Evolutionary conservation across 2,329 filamentous ascomycete genomes (phyloP), one percentile per base, ranked within the genome.

Genomic region (Xylariaceae sp.): DNA sequence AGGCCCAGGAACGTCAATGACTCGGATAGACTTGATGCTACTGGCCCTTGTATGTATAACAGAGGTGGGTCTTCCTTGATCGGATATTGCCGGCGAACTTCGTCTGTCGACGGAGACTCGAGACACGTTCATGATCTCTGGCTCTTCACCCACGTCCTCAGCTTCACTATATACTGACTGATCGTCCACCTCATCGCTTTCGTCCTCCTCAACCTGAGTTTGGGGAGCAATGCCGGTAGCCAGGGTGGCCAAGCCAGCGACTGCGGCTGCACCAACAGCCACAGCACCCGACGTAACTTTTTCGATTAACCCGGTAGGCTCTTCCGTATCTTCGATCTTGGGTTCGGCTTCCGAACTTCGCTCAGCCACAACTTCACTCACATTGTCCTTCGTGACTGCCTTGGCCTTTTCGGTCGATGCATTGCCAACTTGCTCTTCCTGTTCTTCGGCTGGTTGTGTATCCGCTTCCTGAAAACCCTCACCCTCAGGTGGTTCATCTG

Each of bases 81-180:
- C 77, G 1, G 76, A 76, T 2, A 65, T 62, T 3, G 73, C 65
- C 2, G 75, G 73, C 1, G 76, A 77, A 23, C 69, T 70, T 52
- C 72, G 71, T 25, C 75, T 75, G 22, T 70, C 70, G 21, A 80
- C 71, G 3, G 78, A 82, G 7, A 82, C 68, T 27, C 78, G 69
- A 3, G 77, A 72, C 0, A 77, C 79, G 0, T 75, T 81, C 44
- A 82, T 52, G 22, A 82, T 77, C 54, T 80, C 69, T 2, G 77
- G 75, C 55, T 79, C 72, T 72, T 86, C 76, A 60, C 79, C 61
- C 69, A 80, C 67, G 53, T 82, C 63, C 54, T 78, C 54, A 61
- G 74, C 55, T 58, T 79, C 64, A n/a, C n/a, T n/a, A n/a, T n/a
- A n/a, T n/a, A n/a, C n/a, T n/a, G n/a, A n/a, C n/a, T n/a, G n/a